Evolutionary conservation across 2,329 filamentous ascomycete genomes (phyloP), one percentile per base, ranked within the genome.

Genomic region (Trichoderma sp.): DNA sequence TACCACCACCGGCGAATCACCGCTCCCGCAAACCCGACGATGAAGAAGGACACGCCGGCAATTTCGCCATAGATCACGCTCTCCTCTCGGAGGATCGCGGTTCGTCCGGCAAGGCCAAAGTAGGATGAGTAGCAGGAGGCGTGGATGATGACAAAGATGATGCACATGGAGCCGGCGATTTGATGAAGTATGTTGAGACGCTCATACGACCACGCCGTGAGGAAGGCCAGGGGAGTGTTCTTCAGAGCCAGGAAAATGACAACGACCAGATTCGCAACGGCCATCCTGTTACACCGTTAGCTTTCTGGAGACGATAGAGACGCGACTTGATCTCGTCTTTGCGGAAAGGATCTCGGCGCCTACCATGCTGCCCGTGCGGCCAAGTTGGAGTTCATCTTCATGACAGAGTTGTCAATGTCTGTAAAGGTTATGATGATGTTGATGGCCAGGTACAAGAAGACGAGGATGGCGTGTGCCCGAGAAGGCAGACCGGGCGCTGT

Each of bases 161-260:
- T 77, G 19, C 82, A 81, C 7, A 77, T 78, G 68, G 81, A 83
- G 3, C 85, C 85, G 4, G 80, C 78, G 19, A 83, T 74, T 65
- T 82, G 82, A 69, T 88, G 85, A 3, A 88, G 77, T 56, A 82
- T 78, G 69, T 86, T 87, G 59, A 88, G 79, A 21, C 83, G 79
- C 66, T 88, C 85, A 71, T 88, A 85, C 5, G 84, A 86, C 70
- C 82, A 83, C 1, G 79, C 75, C 1, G 82, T 82, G 12, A 88
- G 68, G 66, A 81, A 80, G 0, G 81, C 81, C 19, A 88, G 72
- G 0, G 85, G 85, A 0, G 85, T 87, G 70, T 87, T 86, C 69
- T 86, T 87, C 48, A 88, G 75, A 1, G 81, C 78, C 17, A 88
- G 74, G 56, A 87, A 82, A 14, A 85, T 76, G 14, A 85, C 78